Evolutionary conservation across 1,139 yeast species (phyloP).

Genomic region (Candida mesenterica): DNA sequence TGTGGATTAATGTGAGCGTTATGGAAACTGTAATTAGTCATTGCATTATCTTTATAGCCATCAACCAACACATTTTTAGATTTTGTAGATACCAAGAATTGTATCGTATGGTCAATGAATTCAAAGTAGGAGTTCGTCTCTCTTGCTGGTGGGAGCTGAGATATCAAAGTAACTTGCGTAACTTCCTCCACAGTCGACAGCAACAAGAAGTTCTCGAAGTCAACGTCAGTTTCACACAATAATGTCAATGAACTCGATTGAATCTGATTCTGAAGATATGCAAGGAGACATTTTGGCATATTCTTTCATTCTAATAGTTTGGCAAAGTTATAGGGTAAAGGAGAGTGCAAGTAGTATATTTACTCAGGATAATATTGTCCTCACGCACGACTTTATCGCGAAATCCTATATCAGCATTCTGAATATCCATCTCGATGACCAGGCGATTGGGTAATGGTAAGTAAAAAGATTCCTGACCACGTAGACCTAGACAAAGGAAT

Average conservation of each 20-base stretch:
- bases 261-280: constrained; percentile 2
- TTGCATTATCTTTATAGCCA: constrained; percentile 27
- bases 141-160: constrained; percentile 3
- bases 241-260: not conserved
- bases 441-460: not conserved
- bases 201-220: constrained; percentile 4
- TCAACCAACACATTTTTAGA: constrained; percentile 21
- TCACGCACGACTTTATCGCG: too few relatives aligned
- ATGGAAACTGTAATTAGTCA: constrained; percentile 13
- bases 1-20: constrained; percentile 16
- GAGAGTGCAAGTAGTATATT: too few relatives aligned
- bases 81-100: constrained; percentile 17
- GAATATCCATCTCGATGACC: too few relatives aligned
- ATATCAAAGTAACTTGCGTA: constrained; percentile 4
- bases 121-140: constrained; percentile 21
- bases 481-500: constrained; percentile 49
- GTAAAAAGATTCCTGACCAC: constrained; percentile 9
- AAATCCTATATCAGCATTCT: too few relatives aligned
- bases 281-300: not conserved
- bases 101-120: constrained; percentile 24
- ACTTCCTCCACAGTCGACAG: constrained; percentile 6
- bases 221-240: not conserved
- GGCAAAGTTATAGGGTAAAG: too few relatives aligned
- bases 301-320: too few relatives aligned
- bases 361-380: too few relatives aligned